These are phyloP conservation scores for Colletotrichum sp. DNA, from an alignment of 2,329 filamentous ascomycete genomes.

Conservation along the genomic window DNA sequence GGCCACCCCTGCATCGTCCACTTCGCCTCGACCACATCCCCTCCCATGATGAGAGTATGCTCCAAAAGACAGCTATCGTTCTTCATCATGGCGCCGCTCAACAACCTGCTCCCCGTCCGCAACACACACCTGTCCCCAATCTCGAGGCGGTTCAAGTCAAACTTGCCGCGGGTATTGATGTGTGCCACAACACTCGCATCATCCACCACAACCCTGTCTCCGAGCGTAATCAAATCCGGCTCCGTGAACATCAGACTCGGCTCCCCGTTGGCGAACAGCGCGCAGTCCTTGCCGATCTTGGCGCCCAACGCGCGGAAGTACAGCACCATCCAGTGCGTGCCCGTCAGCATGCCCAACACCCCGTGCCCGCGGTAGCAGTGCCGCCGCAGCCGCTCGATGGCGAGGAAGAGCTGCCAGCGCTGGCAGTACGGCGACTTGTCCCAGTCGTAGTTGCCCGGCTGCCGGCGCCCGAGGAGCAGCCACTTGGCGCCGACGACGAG, in stretches of 20 bases:
- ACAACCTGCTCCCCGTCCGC: conserved; percentile 53
- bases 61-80: conserved; percentile 58
- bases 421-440: conserved; percentile 62
- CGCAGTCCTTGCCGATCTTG: conserved; percentile 57
- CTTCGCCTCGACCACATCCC: conserved; percentile 56
- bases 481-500: conserved; percentile 55
- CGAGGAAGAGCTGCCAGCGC: conserved; percentile 60
- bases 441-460: conserved; percentile 61
- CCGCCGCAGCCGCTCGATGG: conserved; percentile 54
- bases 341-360: conserved; percentile 56
- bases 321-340: conserved; percentile 54
- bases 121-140: conserved; percentile 58
- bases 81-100: conserved; percentile 59
- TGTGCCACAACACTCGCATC: conserved; percentile 61
- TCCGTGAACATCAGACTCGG: conserved; percentile 62
- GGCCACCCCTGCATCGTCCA: conserved; percentile 62
- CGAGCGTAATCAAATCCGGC: conserved; percentile 58
- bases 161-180: conserved; percentile 61
- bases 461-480: conserved; percentile 53
- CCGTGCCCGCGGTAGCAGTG: conserved; percentile 55
- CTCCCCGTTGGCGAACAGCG: conserved; percentile 57
- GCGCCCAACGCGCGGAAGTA: conserved; percentile 61
- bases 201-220: conserved; percentile 57
- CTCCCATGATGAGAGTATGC: conserved; percentile 62
- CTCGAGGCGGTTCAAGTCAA: conserved; percentile 55